phyloP scores from a whole-genome alignment of 2,329 filamentous ascomycete genomes.

The Leptodontidium sp. region DNA sequence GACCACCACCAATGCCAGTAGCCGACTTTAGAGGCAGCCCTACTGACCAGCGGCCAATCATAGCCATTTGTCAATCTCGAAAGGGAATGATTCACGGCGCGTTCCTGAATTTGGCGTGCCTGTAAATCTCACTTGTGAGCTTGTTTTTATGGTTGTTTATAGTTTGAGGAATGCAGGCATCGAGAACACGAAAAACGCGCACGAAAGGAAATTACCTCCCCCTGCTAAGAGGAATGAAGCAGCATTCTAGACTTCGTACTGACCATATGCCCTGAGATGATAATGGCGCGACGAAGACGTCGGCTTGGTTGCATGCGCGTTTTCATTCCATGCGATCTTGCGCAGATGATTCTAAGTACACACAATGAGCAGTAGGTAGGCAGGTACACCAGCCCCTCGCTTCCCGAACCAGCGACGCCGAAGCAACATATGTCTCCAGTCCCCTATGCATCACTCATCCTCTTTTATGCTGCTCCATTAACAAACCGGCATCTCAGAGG shows the following conservation, averaged over 20 bases:
- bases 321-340: slow-evolving; percentile 15
- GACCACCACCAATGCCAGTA: slow-evolving; percentile 10
- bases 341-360: slow-evolving; percentile 12
- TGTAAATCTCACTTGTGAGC: slow-evolving; percentile 8
- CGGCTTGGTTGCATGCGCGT: slow-evolving; percentile 3
- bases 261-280: background rate
- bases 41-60: background rate
- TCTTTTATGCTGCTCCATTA: slow-evolving; percentile 3
- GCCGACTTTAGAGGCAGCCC: slow-evolving; percentile 5
- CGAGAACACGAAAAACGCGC: background rate
- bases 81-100: slow-evolving; percentile 3
- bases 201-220: slow-evolving; percentile 15
- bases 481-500: background rate
- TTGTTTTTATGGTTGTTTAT: slow-evolving; percentile 22
- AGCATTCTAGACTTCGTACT: slow-evolving; percentile 17
- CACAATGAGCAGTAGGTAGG: background rate
- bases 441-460: slow-evolving; percentile 4
- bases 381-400: background rate
- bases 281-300: background rate
- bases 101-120: slow-evolving; percentile 18
- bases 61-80: background rate
- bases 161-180: slow-evolving; percentile 16
- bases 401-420: background rate
- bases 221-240: slow-evolving; percentile 16
- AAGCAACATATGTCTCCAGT: background rate